Conservation (phyloP, 345 rosid species). For the Luvunga scandens region DNA sequence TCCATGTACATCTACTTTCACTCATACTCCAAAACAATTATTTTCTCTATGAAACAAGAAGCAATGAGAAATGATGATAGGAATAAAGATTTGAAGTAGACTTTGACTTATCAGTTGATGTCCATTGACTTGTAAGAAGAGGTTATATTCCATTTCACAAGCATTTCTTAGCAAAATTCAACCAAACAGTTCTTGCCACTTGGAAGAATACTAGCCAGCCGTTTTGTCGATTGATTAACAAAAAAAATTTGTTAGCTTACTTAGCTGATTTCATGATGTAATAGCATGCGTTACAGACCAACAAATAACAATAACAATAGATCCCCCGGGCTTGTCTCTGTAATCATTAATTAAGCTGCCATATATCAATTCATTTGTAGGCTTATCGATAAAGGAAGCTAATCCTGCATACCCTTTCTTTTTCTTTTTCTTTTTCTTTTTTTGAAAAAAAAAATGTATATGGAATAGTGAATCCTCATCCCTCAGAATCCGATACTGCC, state of each 20-base stretch:
- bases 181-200: background rate
- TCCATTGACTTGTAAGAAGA: background rate
- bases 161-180: background rate
- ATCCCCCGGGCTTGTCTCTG: too few relatives aligned
- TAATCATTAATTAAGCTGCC: too few relatives aligned
- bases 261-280: background rate
- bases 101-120: background rate
- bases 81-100: background rate
- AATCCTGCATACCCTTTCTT: too few relatives aligned
- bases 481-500: too few relatives aligned
- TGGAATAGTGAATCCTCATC: too few relatives aligned
- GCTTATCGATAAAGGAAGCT: too few relatives aligned
- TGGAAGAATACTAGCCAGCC: background rate
- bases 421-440: too few relatives aligned
- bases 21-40: background rate
- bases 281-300: too few relatives aligned
- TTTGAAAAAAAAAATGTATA: too few relatives aligned
- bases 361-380: too few relatives aligned
- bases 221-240: background rate
- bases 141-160: background rate
- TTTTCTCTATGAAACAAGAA: background rate
- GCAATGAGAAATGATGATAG: background rate
- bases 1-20: background rate
- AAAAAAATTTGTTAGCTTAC: background rate
- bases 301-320: too few relatives aligned